phyloP scores from a whole-genome alignment of 768 basidiomycete genomes.

The Cyclocybe cylindracea region DNA sequence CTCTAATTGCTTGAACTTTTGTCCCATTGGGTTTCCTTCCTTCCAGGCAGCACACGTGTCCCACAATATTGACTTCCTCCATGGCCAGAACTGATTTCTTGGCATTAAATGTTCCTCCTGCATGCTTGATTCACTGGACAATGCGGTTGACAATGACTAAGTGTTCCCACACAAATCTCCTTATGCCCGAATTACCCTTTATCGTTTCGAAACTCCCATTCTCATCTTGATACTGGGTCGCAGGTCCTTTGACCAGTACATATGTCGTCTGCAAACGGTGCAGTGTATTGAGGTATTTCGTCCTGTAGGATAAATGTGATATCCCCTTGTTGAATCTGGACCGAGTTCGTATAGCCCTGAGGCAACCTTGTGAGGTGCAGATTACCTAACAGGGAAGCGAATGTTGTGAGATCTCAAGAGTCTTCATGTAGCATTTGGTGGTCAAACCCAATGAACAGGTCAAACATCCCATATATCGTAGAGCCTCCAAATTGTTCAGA shows the following conservation, averaged over 20 bases:
- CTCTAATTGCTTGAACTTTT: constrained; percentile 22
- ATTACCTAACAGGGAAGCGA: constrained; percentile 33
- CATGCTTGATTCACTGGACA: constrained; percentile 25
- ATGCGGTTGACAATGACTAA: constrained; percentile 27
- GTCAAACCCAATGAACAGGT: constrained; percentile 37
- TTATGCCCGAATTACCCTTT: constrained; percentile 29
- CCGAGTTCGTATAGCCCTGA: constrained; percentile 30
- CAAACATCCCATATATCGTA: constrained; percentile 26
- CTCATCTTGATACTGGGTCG: constrained; percentile 22
- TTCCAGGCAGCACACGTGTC: constrained; percentile 21
- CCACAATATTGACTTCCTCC: constrained; percentile 6
- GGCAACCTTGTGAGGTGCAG: constrained; percentile 30
- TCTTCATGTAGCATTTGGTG: constrained; percentile 15
- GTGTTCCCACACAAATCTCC: constrained; percentile 37
- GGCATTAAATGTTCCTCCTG: constrained; percentile 12
- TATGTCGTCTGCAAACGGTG: constrained; percentile 37
- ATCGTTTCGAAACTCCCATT: constrained; percentile 31
- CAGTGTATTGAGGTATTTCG: constrained; percentile 33
- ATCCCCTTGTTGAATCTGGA: constrained; percentile 10
- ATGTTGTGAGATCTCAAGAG: constrained; percentile 39
- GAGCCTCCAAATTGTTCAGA: constrained; percentile 32
- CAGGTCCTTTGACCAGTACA: constrained; percentile 31
- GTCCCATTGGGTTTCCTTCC: constrained; percentile 25
- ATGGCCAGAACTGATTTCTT: constrained; percentile 19
- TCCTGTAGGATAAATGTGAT: constrained; percentile 25